Percentiles rank a stretch among this genome's conserved stretches.
Evolutionary conservation across 208 protist genomes (phyloP).

Genomic region (Trypanosoma mega): DNA sequence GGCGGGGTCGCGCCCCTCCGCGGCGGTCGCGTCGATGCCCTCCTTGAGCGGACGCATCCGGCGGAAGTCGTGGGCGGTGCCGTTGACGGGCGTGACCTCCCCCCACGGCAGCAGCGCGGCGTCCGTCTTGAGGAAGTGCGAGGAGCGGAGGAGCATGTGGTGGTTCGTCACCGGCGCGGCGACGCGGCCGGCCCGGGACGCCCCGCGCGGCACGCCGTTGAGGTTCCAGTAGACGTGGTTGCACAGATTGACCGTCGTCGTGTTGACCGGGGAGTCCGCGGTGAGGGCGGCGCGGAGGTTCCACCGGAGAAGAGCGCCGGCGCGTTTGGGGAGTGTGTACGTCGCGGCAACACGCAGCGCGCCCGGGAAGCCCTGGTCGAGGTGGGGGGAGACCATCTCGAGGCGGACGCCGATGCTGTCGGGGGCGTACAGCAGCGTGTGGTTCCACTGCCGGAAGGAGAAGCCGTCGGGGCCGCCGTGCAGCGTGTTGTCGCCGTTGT

Average conservation of each 20-base stretch:
- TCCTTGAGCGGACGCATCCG: slow-evolving; percentile 43
- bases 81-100: slow-evolving; percentile 31
- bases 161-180: slow-evolving; percentile 57
- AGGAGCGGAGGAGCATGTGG: slow-evolving; percentile 43
- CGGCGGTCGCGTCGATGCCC: background rate
- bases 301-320: slow-evolving; percentile 44
- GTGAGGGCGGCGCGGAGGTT: slow-evolving; percentile 45
- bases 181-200: slow-evolving; percentile 24
- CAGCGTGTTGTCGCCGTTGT: slow-evolving; percentile 57
- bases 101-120: slow-evolving; percentile 2
- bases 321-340: slow-evolving; percentile 56
- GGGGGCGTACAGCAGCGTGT: slow-evolving; percentile 58
- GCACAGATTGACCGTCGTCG: slow-evolving; percentile 70
- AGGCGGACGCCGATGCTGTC: slow-evolving; percentile 69
- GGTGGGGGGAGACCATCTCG: slow-evolving; percentile 58
- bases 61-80: slow-evolving; percentile 59
- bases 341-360: slow-evolving; percentile 66
- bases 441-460: slow-evolving; percentile 63
- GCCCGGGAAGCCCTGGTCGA: slow-evolving; percentile 80
- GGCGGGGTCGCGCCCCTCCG: slow-evolving; percentile 24
- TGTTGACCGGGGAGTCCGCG: slow-evolving; percentile 52
- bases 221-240: slow-evolving; percentile 86
- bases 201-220: slow-evolving; percentile 62
- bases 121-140: slow-evolving; percentile 47
- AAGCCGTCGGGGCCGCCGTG: slow-evolving; percentile 71